Evolutionary conservation across 768 basidiomycete species (phyloP), one percentile per base, ranked within the genome.

Genomic region (Chalciporus pseudorubinellus): DNA sequence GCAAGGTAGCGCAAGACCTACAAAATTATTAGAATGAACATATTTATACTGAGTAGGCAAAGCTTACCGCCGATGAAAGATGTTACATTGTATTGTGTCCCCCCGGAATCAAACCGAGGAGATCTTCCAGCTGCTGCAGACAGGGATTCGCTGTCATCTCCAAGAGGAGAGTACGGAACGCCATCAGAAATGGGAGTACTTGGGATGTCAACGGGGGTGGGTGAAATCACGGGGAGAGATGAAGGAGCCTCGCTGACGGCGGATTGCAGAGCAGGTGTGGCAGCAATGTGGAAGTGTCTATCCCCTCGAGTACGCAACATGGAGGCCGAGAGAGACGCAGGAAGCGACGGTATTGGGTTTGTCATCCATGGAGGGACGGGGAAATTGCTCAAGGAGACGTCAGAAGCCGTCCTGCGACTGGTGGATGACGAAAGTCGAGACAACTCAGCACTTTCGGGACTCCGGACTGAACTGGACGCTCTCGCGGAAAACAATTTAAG

Each of bases 321-420:
- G 3, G 56, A 33, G 6, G 56, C 34, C 8, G 56, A 40, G 19
- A 45, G 28, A 22, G 55, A 41, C 26, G 64, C 22, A 44, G 66
- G 57, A 24, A 57, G 56, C 2, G 63, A 44, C 40, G 63, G 54
- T 43, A 55, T 13, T 3, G 57, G 51, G 12, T 46, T 43, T 39
- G 57, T 62, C 42, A 52, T 53, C 66, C 57, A 58, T 14, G 88
- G 86, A 29, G 86, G 88, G 31, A 76, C 69, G 4, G 87, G 87
- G 69, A 89, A 89, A 39, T 75, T 73, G 57, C 85, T 87, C 46
- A 90, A 69, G 3, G 88, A 87, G 53, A 89, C 80, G n/a, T 85
- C 84, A 19, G 66, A 68, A 12, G 50, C 19, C 11, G 66, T 66
- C 45, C 56, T 63, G 34, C 62, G 64, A 42, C 59, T 56, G 14